Evolutionary conservation across 345 rosid genomes (phyloP), one percentile per base, ranked within the genome.

Genomic region (Eucalyptus pumila): DNA sequence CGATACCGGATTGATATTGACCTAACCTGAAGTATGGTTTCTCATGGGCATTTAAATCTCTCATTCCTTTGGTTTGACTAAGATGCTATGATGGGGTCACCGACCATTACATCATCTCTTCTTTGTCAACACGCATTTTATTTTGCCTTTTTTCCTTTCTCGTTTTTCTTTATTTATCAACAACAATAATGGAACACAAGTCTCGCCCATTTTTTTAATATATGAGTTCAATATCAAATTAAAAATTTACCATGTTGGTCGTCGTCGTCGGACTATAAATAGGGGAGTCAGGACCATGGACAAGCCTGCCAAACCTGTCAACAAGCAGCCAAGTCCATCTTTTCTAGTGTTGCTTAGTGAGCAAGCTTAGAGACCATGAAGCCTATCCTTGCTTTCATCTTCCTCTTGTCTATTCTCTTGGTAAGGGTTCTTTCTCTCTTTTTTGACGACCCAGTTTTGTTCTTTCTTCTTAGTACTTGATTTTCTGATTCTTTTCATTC

Each of bases 341-440:
- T 72, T 72, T 37, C 81, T 72, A 37, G 81, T 19, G 81, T 37
- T 72, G 44, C 45, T 86, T 86, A 86, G 58, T 51, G 54, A 49
- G 81, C 27, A 72, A 72, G 81, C 81, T 37, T 45, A 27, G 58
- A 52, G 44, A 83, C 51, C 85, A 94, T 92, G 94, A 93, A 90
- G 93, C 86, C 83, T 86, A 62, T 60, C 62, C 37, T 88, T 21
- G 87, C 89, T 49, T 87, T 90, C 65, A 51, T 92, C 49, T 50
- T 88, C 85, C 34, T 90, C 89, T 62, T 90, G 87, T 91, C 88
- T 87, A 81, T 93, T 86, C 88, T 93, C 86, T 49, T 86, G 91
- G 95, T 94, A 90, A 90, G 92, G 85, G 76, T 69, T 54, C 30
- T 86, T 19, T 85, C 89, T 26, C 17, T 51, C 47, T 9, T 27